Evolutionary conservation across 2,329 filamentous ascomycete genomes (phyloP), one percentile per base, ranked within the genome.

Genomic region (Spiromastix sp.): DNA sequence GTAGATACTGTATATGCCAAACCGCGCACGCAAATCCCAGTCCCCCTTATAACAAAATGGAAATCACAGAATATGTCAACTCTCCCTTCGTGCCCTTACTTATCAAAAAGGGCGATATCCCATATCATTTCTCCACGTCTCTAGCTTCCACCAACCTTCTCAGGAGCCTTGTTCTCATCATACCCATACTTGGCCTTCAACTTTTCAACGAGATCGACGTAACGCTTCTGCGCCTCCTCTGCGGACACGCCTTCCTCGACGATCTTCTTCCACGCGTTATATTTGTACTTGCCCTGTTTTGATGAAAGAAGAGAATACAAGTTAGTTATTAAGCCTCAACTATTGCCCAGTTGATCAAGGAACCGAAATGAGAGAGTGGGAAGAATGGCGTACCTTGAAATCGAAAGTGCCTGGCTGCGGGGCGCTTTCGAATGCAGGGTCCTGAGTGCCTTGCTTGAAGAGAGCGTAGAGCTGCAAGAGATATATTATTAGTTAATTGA

Each of bases 271-370:
- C 85, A 94, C 36, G 80, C 76, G 50, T 69, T 72, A 66, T 79
- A 74, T 72, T 93, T 93, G 51, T 76, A 76, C 67, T 91, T 93
- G 64, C 68, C 77, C 82, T 85, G 34, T 42, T 24, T 24, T 24
- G n/a, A n/a, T n/a, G n/a, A n/a, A 12, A 28, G 30, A 28, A 19
- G 30, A 32, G n/a, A n/a, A n/a, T n/a, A n/a, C n/a, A n/a, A n/a
- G n/a, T n/a, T n/a, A n/a, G n/a, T n/a, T n/a, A n/a, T n/a, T n/a
- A n/a, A n/a, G n/a, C n/a, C n/a, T n/a, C n/a, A n/a, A n/a, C n/a
- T n/a, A n/a, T n/a, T n/a, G n/a, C n/a, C n/a, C n/a, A n/a, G n/a
- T n/a, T n/a, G n/a, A n/a, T n/a, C n/a, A n/a, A n/a, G n/a, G n/a
- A n/a, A n/a, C n/a, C n/a, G 30, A 48, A 33, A 35, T 40, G 30